Evolutionary conservation across 495 filamentous ascomycete species (phyloP).

Genomic region (Aspergillus bertholletiae): DNA sequence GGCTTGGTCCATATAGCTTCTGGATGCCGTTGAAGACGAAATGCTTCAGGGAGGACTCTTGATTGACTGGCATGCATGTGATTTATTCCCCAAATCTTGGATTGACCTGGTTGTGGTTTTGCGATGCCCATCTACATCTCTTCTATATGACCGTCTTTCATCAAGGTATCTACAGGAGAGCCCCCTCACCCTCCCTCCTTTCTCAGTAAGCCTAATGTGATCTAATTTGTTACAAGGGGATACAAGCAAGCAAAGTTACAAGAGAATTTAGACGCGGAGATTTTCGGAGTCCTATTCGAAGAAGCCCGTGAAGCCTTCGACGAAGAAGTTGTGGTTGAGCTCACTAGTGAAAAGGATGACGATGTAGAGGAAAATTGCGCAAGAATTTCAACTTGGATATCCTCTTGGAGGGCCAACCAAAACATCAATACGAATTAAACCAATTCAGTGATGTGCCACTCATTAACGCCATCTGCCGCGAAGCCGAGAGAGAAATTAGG

Average conservation of each 20-base stretch:
- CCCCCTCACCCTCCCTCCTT: too few species aligned
- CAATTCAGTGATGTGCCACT: conserved; percentile 16
- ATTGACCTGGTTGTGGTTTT: conserved; percentile 94
- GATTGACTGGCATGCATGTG: conserved; percentile 98
- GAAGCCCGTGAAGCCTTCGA: conserved; percentile 87
- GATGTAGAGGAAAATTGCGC: conserved; percentile 87
- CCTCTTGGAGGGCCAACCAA: conserved; percentile 71
- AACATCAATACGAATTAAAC: conserved; percentile 18
- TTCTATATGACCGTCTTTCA: conserved; percentile 81
- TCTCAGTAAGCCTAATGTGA: conserved; percentile 1
- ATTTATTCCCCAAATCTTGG: conserved; percentile 90
- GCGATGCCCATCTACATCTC: conserved; percentile 64
- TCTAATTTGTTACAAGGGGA: conserved; percentile 43
- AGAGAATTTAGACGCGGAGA: conserved; percentile 96
- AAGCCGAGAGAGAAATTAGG: conserved; percentile 10
- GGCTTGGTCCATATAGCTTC: conserved; percentile 49
- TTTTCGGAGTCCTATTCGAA: conserved; percentile 90
- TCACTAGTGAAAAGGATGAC: conserved; percentile 74
- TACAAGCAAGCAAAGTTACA: conserved; percentile 85
- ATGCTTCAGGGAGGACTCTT: conserved; percentile 78
- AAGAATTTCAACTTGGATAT: conserved; percentile 77
- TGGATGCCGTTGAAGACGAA: conserved; percentile 86
- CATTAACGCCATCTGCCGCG: neutral
- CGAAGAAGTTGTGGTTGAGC: conserved; percentile 83
- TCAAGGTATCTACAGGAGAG: conserved; percentile 48